A percentile compares a stretch with the other conserved stretches of the same genome.
Conservation (phyloP, 1,284 basidiomycete genomes). For the Melampsora occidentalis region DNA sequence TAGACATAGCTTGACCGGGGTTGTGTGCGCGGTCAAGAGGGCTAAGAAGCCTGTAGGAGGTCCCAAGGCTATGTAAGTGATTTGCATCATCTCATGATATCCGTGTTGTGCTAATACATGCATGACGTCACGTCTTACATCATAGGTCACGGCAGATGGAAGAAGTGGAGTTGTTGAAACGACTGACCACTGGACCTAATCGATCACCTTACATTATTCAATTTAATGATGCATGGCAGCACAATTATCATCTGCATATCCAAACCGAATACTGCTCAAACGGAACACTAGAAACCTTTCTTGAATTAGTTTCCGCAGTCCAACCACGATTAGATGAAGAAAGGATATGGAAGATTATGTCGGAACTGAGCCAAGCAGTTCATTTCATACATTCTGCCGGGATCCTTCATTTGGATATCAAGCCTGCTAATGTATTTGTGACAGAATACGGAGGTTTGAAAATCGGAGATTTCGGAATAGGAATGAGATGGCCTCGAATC, state of each 20-base stretch:
- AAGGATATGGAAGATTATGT: slow-evolving; percentile 93
- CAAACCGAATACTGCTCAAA: slow-evolving; percentile 91
- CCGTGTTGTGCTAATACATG: slow-evolving; percentile 27
- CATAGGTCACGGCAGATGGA: slow-evolving; percentile 79
- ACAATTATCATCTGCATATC: slow-evolving; percentile 83
- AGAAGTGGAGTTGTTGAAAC: slow-evolving; percentile 87
- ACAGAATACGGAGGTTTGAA: slow-evolving; percentile 85
- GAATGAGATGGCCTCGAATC: slow-evolving; percentile 56
- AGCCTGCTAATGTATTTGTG: slow-evolving; percentile 95
- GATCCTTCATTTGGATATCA: slow-evolving; percentile 93
- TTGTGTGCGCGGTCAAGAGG: slow-evolving; percentile 85
- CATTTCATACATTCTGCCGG: slow-evolving; percentile 82
- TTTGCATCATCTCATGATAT: slow-evolving; percentile 15
- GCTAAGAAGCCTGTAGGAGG: slow-evolving; percentile 85
- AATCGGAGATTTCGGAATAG: slow-evolving; percentile 99
- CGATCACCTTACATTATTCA: slow-evolving; percentile 74
- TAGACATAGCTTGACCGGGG: slow-evolving; percentile 50
- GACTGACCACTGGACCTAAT: slow-evolving; percentile 60
- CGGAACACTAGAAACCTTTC: slow-evolving; percentile 85
- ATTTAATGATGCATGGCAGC: slow-evolving; percentile 97
- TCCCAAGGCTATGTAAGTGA: slow-evolving; percentile 75
- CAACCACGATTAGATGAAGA: slow-evolving; percentile 81
- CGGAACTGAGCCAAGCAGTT: slow-evolving; percentile 75
- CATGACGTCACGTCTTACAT: slow-evolving; percentile 43
- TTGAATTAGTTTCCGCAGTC: slow-evolving; percentile 83